Evolutionary conservation across 2,329 filamentous ascomycete genomes (phyloP).

Genomic region (Fusarium oxysporum): DNA sequence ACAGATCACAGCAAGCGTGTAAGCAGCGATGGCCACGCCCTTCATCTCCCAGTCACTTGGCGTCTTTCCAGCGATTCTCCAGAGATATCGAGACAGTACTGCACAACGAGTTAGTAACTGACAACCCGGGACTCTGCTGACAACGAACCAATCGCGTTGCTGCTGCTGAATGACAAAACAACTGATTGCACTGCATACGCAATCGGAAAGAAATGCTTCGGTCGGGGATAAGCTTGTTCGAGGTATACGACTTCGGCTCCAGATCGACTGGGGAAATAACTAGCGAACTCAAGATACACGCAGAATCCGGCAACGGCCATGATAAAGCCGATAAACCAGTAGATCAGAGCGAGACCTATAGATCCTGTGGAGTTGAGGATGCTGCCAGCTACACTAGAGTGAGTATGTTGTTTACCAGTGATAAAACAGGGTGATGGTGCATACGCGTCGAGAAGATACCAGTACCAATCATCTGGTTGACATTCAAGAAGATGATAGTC

Average conservation of each 20-base stretch:
- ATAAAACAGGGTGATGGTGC: slow-evolving; percentile 40
- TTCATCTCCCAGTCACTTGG: slow-evolving; percentile 72
- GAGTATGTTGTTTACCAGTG: neutral
- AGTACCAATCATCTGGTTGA: slow-evolving; percentile 73
- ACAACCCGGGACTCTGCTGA: accelerated
- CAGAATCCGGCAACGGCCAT: slow-evolving; percentile 66
- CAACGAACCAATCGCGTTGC: slow-evolving; percentile 64
- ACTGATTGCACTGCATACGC: slow-evolving; percentile 73
- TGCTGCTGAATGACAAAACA: slow-evolving; percentile 72
- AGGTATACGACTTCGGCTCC: slow-evolving; percentile 76
- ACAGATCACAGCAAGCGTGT: slow-evolving; percentile 69
- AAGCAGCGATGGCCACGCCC: slow-evolving; percentile 73
- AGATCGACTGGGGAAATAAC: slow-evolving; percentile 74
- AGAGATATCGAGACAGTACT: slow-evolving; percentile 73
- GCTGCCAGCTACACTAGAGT: slow-evolving; percentile 36
- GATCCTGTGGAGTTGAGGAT: slow-evolving; percentile 72
- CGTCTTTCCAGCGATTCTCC: slow-evolving; percentile 62
- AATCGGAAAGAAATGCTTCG: slow-evolving; percentile 72
- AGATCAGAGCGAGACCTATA: slow-evolving; percentile 70
- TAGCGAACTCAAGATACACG: slow-evolving; percentile 72
- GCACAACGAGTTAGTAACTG: accelerated
- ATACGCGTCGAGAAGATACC: slow-evolving; percentile 73
- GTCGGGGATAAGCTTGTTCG: slow-evolving; percentile 74
- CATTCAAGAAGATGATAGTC: slow-evolving; percentile 69
- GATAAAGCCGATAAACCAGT: slow-evolving; percentile 72